phyloP scores from a whole-genome alignment of 2,329 filamentous ascomycete species.

The Escovopsis sp. region DNA sequence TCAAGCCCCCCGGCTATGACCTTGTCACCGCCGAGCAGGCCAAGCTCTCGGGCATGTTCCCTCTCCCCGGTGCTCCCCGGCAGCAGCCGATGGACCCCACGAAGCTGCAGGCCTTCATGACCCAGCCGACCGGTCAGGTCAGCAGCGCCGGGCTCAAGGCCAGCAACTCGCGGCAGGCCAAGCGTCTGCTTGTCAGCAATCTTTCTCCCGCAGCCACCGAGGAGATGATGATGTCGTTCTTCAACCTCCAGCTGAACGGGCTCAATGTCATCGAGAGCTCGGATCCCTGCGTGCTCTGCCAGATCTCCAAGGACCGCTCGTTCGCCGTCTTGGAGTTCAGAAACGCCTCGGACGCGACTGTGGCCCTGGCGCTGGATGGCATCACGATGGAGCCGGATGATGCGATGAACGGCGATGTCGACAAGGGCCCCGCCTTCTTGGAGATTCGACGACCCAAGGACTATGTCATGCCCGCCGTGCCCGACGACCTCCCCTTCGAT shows the following conservation, averaged over 20 bases:
- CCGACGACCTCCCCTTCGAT: conserved; percentile 58
- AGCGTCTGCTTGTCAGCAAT: conserved; percentile 80
- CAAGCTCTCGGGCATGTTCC: conserved; percentile 98
- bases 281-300: conserved; percentile 74
- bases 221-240: conserved; percentile 66
- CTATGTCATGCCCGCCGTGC: conserved; percentile 79
- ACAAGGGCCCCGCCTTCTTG: conserved; percentile 45
- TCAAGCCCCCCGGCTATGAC: conserved; percentile 95
- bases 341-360: conserved; percentile 71
- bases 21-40: conserved; percentile 97
- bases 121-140: conserved; percentile 59
- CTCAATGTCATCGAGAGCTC: conserved; percentile 74
- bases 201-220: conserved; percentile 60
- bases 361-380: conserved; percentile 80
- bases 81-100: conserved; percentile 92
- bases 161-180: conserved; percentile 84
- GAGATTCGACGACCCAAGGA: conserved; percentile 83
- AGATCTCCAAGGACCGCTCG: conserved; percentile 61
- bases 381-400: conserved; percentile 72
- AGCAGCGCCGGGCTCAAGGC: conserved; percentile 76
- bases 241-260: conserved; percentile 95
- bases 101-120: conserved; percentile 91
- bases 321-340: conserved; percentile 92
- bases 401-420: conserved; percentile 34
- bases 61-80: conserved; percentile 83